phyloP scores from a whole-genome alignment of 2,329 filamentous ascomycete genomes.

The Cercospora canescens region DNA sequence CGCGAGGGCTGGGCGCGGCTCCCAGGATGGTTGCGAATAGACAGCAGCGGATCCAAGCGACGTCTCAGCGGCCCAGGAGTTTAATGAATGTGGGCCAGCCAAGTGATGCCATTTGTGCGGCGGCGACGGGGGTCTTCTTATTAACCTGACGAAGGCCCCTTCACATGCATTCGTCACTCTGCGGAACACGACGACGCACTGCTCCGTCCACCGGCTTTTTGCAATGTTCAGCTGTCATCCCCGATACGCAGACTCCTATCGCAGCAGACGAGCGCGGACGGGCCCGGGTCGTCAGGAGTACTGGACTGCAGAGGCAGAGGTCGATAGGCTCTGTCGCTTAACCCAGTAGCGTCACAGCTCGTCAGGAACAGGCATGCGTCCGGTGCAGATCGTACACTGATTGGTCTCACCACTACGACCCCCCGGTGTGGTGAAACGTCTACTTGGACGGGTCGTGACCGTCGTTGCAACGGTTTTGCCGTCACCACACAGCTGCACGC shows the following conservation, averaged over 20 bases:
- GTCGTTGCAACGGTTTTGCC: not conserved
- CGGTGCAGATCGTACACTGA: not conserved
- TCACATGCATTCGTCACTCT: not conserved
- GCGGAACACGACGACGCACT: not conserved
- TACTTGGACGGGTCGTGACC: not conserved
- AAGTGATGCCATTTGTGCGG: not conserved
- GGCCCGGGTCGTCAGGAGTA: not conserved
- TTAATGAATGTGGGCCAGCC: constrained; percentile 1
- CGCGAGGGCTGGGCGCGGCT: not conserved
- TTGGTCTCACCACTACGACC: not conserved
- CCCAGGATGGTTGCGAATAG: not conserved
- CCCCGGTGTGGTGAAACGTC: not conserved
- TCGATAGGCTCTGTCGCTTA: not conserved
- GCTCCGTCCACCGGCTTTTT: not conserved
- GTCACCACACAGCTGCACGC: not conserved
- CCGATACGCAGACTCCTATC: not conserved
- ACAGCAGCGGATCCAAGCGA: constrained; percentile 1
- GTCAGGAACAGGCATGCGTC: not conserved
- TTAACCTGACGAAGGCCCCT: not conserved
- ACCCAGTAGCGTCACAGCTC: not conserved
- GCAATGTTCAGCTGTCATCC: not conserved
- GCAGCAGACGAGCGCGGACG: not conserved
- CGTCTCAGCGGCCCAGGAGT: not conserved
- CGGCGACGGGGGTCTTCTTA: not conserved
- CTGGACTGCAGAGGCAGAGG: not conserved